Base-by-base conservation (phyloP, 148 eudicot species). In the Polygonum maritimum region DNA sequence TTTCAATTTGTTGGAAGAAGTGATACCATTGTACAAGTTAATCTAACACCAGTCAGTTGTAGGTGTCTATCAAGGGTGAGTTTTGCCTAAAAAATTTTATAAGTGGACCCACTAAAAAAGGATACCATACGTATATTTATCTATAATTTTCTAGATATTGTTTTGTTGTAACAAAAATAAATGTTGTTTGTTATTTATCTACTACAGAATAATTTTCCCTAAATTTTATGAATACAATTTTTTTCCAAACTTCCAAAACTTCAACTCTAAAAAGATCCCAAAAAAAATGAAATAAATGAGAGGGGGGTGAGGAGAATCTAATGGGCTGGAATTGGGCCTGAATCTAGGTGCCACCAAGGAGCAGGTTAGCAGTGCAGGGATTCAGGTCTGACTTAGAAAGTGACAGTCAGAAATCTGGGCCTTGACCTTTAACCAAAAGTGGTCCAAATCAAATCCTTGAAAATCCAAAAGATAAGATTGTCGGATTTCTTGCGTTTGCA, bases 291-390 rank as follows among this genome's bases (percentile, higher is more conserved):
- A 67, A 67, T 10, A 60, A 60, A 22, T 21, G 65, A 7, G 12
- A 57, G 18, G 55, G 14, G 10, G 33, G 8, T 13, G 44, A 67
- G 38, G 44, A 67, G 71, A 67, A 67, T 36, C 11, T 9, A 67
- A 67, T 67, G 71, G 44, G 71, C 44, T 67, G 71, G 40, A 33
- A 35, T 13, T 36, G 71, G 71, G 71, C 71, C 8, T 33, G 71
- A 36, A 14, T 4, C 4, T 11, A 1, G 14, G 38, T 36, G 38
- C 16, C 15, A 36, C 19, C 44, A 67, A 36, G 36, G 45, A 67
- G 19, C 21, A 67, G 45, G 71, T 67, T 67, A 67, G 18, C 21
- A 67, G 45, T 35, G 45, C 71, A 67, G 44, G 38, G 71, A 67
- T 67, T 67, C 44, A 67, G 41, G 10, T 18, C 71, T 67, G 71